Evolutionary conservation across 1,284 basidiomycete genomes (phyloP).

Genomic region (Ustilago sp.): DNA sequence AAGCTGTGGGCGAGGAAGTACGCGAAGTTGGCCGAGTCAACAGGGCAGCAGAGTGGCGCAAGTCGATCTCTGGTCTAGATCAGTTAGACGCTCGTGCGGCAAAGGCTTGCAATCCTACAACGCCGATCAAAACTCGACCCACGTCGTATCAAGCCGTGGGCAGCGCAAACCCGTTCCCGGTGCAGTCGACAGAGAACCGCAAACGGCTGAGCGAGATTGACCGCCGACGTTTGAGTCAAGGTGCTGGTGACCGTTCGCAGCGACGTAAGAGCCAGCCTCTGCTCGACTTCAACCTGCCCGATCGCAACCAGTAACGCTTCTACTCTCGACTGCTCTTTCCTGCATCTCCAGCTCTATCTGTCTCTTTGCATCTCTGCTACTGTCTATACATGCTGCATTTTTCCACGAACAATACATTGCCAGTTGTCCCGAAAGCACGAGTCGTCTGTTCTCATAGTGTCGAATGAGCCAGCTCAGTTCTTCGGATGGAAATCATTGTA

Average conservation of each 20-base stretch:
- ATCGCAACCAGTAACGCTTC: conserved; percentile 8
- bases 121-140: conserved; percentile 30
- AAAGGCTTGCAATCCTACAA: conserved; percentile 17
- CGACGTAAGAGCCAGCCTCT: conserved; percentile 41
- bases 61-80: conserved; percentile 34
- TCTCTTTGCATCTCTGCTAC: not conserved
- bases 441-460: not conserved
- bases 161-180: conserved; percentile 29
- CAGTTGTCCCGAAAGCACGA: not conserved
- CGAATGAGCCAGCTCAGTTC: not conserved
- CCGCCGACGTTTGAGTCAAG: conserved; percentile 49
- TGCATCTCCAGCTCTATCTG: not conserved
- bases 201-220: conserved; percentile 49
- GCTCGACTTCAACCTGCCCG: conserved; percentile 44
- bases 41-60: conserved; percentile 46
- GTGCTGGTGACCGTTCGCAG: conserved; percentile 34
- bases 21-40: conserved; percentile 14
- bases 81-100: conserved; percentile 35
- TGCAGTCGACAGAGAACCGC: conserved; percentile 12
- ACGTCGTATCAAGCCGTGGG: conserved; percentile 27
- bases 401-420: conserved; percentile 9
- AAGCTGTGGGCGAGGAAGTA: conserved; percentile 40
- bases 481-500: not conserved
- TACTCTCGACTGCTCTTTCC: not conserved
- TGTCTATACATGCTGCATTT: not conserved